Evolutionary conservation across 495 filamentous ascomycete genomes (phyloP).

Genomic region (Jackrogersella multiformis): DNA sequence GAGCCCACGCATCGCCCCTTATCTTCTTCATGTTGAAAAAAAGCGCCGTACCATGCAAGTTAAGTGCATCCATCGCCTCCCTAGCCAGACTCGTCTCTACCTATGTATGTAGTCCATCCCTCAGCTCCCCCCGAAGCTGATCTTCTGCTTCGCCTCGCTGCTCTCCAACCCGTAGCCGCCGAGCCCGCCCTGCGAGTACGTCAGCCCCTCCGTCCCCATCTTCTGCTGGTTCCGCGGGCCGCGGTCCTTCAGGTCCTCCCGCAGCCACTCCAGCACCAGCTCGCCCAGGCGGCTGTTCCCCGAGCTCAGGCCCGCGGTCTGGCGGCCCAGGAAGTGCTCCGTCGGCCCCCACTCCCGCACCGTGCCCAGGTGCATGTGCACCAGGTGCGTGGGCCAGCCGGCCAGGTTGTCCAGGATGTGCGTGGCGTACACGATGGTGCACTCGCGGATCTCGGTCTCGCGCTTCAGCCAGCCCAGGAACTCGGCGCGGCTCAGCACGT

Average conservation of each 20-base stretch:
- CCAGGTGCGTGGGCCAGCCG: conserved; percentile 92
- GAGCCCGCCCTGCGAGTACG: conserved; percentile 73
- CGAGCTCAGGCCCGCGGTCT: conserved; percentile 57
- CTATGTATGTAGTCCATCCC: too few relatives aligned
- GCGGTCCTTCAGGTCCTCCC: conserved; percentile 80
- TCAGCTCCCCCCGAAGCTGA: neutral
- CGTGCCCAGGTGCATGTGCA: conserved; percentile 89
- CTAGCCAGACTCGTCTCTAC: neutral
- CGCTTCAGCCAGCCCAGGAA: conserved; percentile 88
- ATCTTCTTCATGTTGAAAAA: conserved; percentile 40
- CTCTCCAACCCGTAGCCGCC: conserved; percentile 87
- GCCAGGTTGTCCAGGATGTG: conserved; percentile 95
- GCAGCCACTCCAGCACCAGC: conserved; percentile 87
- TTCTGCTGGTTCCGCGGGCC: conserved; percentile 74
- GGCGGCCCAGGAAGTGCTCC: conserved; percentile 58
- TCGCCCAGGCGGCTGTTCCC: conserved; percentile 82
- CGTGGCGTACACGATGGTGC: conserved; percentile 96
- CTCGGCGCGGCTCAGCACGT: conserved; percentile 81
- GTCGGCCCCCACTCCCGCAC: conserved; percentile 85
- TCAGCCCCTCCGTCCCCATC: conserved; percentile 70
- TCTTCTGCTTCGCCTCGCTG: conserved; percentile 39
- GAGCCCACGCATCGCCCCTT: neutral
- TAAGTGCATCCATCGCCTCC: conserved; percentile 42
- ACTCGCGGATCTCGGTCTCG: conserved; percentile 82
- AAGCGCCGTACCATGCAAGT: conserved; percentile 44